These are phyloP conservation scores for Rubus parviflorus DNA, from an alignment of 306 rosid genomes.

Conservation along the genomic window DNA sequence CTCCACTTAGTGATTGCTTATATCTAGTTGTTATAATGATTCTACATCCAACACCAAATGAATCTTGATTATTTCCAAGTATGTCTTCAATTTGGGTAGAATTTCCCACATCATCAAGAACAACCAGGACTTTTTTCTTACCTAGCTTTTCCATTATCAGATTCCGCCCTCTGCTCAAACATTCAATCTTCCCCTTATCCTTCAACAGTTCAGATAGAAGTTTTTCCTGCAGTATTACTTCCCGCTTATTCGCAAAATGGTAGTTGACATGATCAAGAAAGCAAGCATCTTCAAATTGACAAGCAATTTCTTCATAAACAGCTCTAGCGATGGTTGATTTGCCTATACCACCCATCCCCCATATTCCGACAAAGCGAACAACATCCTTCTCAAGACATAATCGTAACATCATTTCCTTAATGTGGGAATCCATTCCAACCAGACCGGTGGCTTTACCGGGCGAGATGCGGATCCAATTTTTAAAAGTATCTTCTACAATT, in stretches of 20 bases:
- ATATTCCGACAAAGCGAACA: slow-evolving; percentile 20
- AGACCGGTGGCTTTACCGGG: background rate
- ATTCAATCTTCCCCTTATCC: background rate
- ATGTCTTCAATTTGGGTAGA: background rate
- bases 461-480: background rate
- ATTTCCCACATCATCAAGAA: background rate
- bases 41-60: background rate
- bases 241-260: background rate
- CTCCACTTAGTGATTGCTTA: background rate
- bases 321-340: background rate
- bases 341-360: slow-evolving; percentile 36
- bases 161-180: background rate
- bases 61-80: background rate
- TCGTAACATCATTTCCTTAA: background rate
- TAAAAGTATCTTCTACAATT: background rate
- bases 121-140: background rate
- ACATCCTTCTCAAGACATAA: background rate
- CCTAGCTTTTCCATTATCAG: too few species aligned
- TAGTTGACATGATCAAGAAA: slow-evolving; percentile 14
- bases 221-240: background rate
- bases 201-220: background rate
- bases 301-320: too few species aligned
- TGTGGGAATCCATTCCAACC: slow-evolving; percentile 11
- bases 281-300: too few species aligned
- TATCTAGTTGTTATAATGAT: too few species aligned